A percentile compares a stretch with the other conserved stretches of the same genome.
These are phyloP conservation scores for Penicillium ucsense DNA, from an alignment of 495 filamentous ascomycete genomes.

Conservation along the genomic window DNA sequence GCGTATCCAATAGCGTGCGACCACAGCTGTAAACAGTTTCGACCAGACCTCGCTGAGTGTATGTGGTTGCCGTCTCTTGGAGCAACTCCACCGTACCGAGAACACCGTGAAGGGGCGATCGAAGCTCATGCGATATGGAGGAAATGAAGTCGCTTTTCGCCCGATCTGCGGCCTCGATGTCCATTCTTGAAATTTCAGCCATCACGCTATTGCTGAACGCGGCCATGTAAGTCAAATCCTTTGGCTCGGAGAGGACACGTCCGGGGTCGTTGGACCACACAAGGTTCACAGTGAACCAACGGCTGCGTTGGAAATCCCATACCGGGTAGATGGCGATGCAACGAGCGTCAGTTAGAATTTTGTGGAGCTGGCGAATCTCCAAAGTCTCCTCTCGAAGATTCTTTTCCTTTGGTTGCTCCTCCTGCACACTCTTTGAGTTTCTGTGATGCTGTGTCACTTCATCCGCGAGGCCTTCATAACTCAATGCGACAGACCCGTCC, in stretches of 20 bases:
- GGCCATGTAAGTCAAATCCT: constrained; percentile 42
- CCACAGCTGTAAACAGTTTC: constrained; percentile 11
- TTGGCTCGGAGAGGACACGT: constrained; percentile 27
- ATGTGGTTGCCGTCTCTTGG: constrained; percentile 3
- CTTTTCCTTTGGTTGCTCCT: constrained; percentile 4
- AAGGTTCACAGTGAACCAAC: constrained; percentile 54
- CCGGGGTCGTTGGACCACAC: constrained; percentile 38
- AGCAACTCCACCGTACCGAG: constrained; percentile 53
- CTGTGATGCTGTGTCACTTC: constrained; percentile 7
- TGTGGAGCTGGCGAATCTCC: constrained; percentile 17
- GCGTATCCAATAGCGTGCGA: constrained; percentile 13
- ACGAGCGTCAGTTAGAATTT: constrained; percentile 17
- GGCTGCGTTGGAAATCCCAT: constrained; percentile 49
- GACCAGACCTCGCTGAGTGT: constrained; percentile 5
- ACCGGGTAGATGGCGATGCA: constrained; percentile 36
- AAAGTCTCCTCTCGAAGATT: constrained; percentile 15
- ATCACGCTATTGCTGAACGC: constrained; percentile 58
- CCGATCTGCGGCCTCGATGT: constrained; percentile 26
- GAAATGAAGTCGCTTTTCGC: constrained; percentile 64
- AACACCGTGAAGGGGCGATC: constrained; percentile 61
- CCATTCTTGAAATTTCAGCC: constrained; percentile 53
- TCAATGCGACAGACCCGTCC: constrained; percentile 19
- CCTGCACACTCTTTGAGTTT: not conserved
- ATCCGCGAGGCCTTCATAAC: constrained; percentile 19
- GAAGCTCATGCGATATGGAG: constrained; percentile 63